Conservation (phyloP, 495 filamentous ascomycete species). For the Penicillium cinerascens region DNA sequence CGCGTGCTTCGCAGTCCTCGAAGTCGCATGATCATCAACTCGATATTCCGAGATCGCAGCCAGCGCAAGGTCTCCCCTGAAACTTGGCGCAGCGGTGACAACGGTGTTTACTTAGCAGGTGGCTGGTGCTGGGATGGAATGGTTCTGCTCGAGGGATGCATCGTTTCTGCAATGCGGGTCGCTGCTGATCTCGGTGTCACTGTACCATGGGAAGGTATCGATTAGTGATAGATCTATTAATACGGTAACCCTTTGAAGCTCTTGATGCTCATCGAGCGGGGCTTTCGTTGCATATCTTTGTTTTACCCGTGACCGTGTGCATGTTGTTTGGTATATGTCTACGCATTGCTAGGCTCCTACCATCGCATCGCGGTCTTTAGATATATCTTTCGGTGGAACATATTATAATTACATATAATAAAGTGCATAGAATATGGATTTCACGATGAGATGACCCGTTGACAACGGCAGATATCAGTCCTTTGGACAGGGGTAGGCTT, state of each 20-base stretch:
- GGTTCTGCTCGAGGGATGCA: conserved; percentile 58
- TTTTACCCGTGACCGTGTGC: neutral
- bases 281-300: neutral
- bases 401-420: too few species aligned
- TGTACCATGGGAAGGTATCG: conserved; percentile 34
- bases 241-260: neutral
- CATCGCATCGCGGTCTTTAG: too few species aligned
- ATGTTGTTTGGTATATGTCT: neutral
- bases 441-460: too few species aligned
- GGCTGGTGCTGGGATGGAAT: conserved; percentile 65
- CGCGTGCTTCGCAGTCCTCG: conserved; percentile 31
- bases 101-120: conserved; percentile 49
- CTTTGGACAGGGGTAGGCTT: too few species aligned
- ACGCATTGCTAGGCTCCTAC: too few species aligned
- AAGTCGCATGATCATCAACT: conserved; percentile 32
- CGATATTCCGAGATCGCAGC: conserved; percentile 25
- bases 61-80: neutral
- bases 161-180: conserved; percentile 51
- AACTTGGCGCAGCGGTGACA: conserved; percentile 49
- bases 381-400: too few species aligned
- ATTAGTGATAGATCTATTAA: neutral
- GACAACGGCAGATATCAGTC: too few species aligned
- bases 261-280: neutral
- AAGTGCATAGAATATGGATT: too few species aligned
- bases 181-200: conserved; percentile 46